Base-by-base conservation (phyloP, 164 flowering plant genomes). In the Houttuynia cordata region DNA sequence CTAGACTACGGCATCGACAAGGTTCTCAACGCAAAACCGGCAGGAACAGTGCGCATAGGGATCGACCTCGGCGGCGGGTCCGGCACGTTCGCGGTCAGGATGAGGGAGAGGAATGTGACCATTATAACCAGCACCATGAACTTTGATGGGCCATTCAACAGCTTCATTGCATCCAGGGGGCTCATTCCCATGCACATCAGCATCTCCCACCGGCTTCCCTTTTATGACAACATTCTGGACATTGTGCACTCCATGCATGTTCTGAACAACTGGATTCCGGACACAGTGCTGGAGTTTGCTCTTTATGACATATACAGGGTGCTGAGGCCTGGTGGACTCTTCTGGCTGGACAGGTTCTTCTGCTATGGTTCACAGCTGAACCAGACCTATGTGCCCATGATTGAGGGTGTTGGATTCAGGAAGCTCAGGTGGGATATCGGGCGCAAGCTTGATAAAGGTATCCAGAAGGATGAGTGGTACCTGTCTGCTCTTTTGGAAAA, bases 271-370 rank as follows among this genome's bases (percentile, higher is more conserved):
- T 80, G 84, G 82, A 77, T 78, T 10, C 78, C 74, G 7, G 71
- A 62, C 0, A 39, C 34, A 10, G 62, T 75, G n/a, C n/a, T 80
- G 1, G 79, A 82, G 56, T 75, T 76, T 42, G 63, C 57, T 4
- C 56, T 80, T 2, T 78, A 53, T 61, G 84, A 82, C 51, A 61
- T 76, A 5, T 66, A 78, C 65, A 68, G 84, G 42, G 82, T 78
- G 17, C 24, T 82, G 72, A 76, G 82, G 72, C 79, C 82, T 1
- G 80, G 80, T 1, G 86, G 83, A 24, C 55, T 80, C 2, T 74
- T 82, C 62, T 82, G 82, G 84, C 67, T 82, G 5, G 84, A 82
- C 40, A 71, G 54, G 10, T 83, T 79, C 75, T 80, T 78, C 72
- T 80, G 87, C 59, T 1, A 21, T 0, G 73, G 71, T 4, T 18